Percentiles rank a stretch among this genome's conserved stretches.
phyloP scores from a whole-genome alignment of 306 rosid species.

The Quercus cerris region DNA sequence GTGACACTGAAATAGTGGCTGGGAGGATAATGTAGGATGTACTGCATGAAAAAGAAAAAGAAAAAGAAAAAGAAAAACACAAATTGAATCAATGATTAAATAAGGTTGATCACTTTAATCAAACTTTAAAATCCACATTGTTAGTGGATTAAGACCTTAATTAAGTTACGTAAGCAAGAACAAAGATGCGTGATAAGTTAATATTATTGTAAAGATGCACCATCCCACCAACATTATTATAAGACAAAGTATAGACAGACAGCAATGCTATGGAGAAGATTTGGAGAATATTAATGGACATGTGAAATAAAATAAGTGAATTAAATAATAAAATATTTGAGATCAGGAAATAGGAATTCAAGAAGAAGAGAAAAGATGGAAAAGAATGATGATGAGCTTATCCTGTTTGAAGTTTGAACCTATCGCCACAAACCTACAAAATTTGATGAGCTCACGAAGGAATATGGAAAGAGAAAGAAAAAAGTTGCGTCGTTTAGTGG shows the following conservation, averaged over 20 bases:
- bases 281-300: slow-evolving; percentile 16
- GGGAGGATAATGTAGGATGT: too few species aligned
- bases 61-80: too few species aligned
- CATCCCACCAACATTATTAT: slow-evolving; percentile 12
- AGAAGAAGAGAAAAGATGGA: slow-evolving; percentile 1
- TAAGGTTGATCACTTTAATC: not conserved
- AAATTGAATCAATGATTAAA: too few species aligned
- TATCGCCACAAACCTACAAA: slow-evolving; percentile 21
- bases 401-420: slow-evolving; percentile 31
- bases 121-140: slow-evolving; percentile 20
- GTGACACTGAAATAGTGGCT: not conserved
- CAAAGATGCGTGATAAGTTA: slow-evolving; percentile 21
- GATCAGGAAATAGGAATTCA: not conserved
- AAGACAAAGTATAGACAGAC: slow-evolving; percentile 2
- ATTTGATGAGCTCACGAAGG: slow-evolving; percentile 33
- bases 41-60: too few species aligned
- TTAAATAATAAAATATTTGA: slow-evolving; percentile 2
- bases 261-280: slow-evolving; percentile 14
- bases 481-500: slow-evolving; percentile 29
- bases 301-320: not conserved
- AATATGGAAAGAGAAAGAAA: slow-evolving; percentile 17
- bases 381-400: slow-evolving; percentile 36
- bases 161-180: slow-evolving; percentile 13
- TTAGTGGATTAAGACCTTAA: slow-evolving; percentile 38
- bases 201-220: slow-evolving; percentile 12